These are phyloP conservation scores for Sphaceloma murrayae DNA, from an alignment of 2,329 filamentous ascomycete genomes.

Conservation along the genomic window DNA sequence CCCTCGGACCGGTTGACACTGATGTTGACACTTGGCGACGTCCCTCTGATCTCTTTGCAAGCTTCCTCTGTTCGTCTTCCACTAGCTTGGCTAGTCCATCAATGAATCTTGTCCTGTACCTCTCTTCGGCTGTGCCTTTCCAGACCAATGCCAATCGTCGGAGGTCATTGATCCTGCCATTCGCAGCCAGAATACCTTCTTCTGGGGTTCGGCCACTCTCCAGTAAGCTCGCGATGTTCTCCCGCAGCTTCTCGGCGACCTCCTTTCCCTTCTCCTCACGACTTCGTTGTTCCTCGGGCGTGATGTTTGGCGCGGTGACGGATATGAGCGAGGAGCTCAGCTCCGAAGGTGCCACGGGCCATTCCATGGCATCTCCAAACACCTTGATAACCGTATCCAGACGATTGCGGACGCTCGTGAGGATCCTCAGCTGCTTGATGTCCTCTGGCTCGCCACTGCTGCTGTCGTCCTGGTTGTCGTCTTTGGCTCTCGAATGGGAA, in stretches of 20 bases:
- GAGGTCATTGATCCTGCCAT: constrained; percentile 63
- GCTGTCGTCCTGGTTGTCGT: constrained; percentile 31
- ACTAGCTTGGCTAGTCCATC: constrained; percentile 72
- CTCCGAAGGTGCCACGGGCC: constrained; percentile 82
- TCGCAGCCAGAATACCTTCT: constrained; percentile 64
- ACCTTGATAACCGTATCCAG: constrained; percentile 81
- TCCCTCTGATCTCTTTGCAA: constrained; percentile 29
- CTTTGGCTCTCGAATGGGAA: constrained; percentile 38
- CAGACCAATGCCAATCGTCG: constrained; percentile 71
- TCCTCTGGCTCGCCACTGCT: constrained; percentile 45
- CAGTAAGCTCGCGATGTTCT: constrained; percentile 62
- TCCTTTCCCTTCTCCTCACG: constrained; percentile 82
- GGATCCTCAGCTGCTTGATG: constrained; percentile 68
- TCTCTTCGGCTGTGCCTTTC: constrained; percentile 94
- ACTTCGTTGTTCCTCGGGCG: constrained; percentile 47
- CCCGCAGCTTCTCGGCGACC: constrained; percentile 58
- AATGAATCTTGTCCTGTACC: constrained; percentile 69
- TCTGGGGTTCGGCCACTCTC: constrained; percentile 46
- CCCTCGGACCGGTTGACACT: constrained; percentile 22
- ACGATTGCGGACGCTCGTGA: constrained; percentile 72
- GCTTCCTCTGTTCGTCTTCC: constrained; percentile 54
- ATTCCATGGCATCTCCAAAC: constrained; percentile 93
- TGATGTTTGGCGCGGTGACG: constrained; percentile 72
- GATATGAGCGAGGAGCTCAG: constrained; percentile 82
- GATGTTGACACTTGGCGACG: constrained; percentile 20